Base-by-base conservation (phyloP, 345 rosid species). In the Salix suchowensis region DNA sequence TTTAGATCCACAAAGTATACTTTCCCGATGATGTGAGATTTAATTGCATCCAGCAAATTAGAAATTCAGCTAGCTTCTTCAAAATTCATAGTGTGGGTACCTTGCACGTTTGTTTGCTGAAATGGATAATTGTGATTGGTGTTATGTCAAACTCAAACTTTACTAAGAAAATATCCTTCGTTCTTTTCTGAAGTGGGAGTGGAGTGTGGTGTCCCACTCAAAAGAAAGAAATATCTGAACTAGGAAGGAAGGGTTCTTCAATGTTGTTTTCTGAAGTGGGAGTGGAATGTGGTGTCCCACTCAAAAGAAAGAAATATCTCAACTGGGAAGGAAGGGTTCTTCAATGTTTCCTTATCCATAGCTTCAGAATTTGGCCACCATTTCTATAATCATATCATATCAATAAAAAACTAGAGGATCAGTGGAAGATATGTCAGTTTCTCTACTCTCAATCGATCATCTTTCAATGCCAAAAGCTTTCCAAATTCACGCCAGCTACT, bases 391-490 rank as follows among this genome's bases (percentile, higher is more conserved):
- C 15, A 14, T 46, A 46, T 46, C 72, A 13, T 6, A 14, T 10
- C 19, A 46, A 52, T 28, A 18, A 54, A 2, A 6, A 54, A 26
- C 13, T 5, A 8, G 88, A 65, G 81, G 80, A 32, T 30, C 65
- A 16, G 11, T 18, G 58, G 30, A 67, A 42, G 61, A 70, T 30
- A 76, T 60, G 84, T 64, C 79, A 42, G 61, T 71, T 46, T 40
- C 65, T 30, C 55, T 54, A 14, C 48, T 74, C 34, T 48, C 78
- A 13, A 19, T 74, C 36, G 50, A 50, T 84, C 68, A 61, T n/a
- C 40, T 84, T 30, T 68, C 86, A 32, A 65, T 67, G 30, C 72
- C 55, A 36, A 74, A 48, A 64, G 18, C 30, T 68, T 54, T 67
- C 10, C 65, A 36, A 62, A 16, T 69, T 60, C 21, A 72, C 72